Evolutionary conservation across 73 alveolate species (phyloP), one percentile per base, ranked within the genome.

Genomic region (Durusdinium trenchii): DNA sequence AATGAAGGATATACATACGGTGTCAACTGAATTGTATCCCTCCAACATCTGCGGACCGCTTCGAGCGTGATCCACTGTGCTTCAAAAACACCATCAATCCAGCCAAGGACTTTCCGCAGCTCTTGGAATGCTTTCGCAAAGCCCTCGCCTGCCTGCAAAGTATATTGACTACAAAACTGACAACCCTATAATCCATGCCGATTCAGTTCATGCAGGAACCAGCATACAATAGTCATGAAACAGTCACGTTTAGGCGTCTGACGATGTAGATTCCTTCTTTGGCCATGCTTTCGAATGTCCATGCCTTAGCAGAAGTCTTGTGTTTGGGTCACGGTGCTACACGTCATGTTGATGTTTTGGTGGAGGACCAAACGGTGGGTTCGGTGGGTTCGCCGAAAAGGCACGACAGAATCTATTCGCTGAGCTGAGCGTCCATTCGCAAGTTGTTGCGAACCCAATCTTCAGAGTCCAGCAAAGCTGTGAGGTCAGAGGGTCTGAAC

Each of bases 391-490:
- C 78, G 38, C 16, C 42, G 42, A 12, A 64, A 64, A 64, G 43
- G 32, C 16, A 23, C 82, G 36, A 47, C 47, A n/a, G n/a, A n/a
- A n/a, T 35, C 23, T n/a, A 35, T 4, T n/a, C 23, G 82, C 51
- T 48, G 69, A 4, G 36, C 62, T 64, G n/a, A 91, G 98, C 0
- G 23, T 75, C 98, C 98, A 91, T 91, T n/a, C 87, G 75, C 54
- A 91, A 43, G 89, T 91, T 67, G 98, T 69, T 69, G 52, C 50
- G 46, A 60, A 91, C 38, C 98, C 98, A 91, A 50, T 91, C 98
- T 36, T 91, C 98, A 54, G 94, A 84, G 57, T 84, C 94, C 94
- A 84, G 38, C 30, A 84, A 32, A 4, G 73, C 75, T 7, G n/a
- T n/a, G 52, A 84, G 36, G 16, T 67, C 85, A 6, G 95, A 47